A percentile compares a stretch with the other conserved stretches of the same genome.
Conservation (phyloP, 2,329 filamentous ascomycete species). For the Fragosphaeria purpurea region DNA sequence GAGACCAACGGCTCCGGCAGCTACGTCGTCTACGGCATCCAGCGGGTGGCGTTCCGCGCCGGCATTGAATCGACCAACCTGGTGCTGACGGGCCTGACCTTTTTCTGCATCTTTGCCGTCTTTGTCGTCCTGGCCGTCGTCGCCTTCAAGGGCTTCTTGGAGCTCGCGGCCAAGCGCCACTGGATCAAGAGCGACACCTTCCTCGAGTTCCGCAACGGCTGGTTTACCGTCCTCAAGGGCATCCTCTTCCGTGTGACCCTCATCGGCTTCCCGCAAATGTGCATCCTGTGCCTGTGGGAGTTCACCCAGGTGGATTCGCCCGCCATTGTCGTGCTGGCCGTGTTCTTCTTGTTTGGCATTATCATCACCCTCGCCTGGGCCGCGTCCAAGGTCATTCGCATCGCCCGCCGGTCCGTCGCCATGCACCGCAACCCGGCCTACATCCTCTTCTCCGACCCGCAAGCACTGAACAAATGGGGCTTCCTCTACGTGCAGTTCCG, state of each 20-base stretch:
- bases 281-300: conserved; percentile 76
- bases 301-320: conserved; percentile 68
- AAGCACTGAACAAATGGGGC: conserved; percentile 82
- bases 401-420: conserved; percentile 68
- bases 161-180: conserved; percentile 56
- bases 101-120: conserved; percentile 70
- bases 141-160: conserved; percentile 65
- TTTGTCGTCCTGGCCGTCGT: conserved; percentile 59
- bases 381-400: conserved; percentile 68
- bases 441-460: conserved; percentile 79
- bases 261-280: conserved; percentile 79
- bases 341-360: conserved; percentile 73
- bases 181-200: conserved; percentile 67
- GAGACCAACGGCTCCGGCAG: conserved; percentile 31
- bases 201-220: conserved; percentile 76
- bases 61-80: conserved; percentile 74
- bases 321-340: conserved; percentile 66
- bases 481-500: conserved; percentile 87
- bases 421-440: conserved; percentile 90
- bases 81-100: conserved; percentile 73
- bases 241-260: conserved; percentile 75
- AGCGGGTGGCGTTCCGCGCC: conserved; percentile 72
- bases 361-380: conserved; percentile 65
- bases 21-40: conserved; percentile 59
- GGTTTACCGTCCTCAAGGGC: conserved; percentile 75